Evolutionary conservation across 75 land plant genomes (phyloP).

Genomic region (Cunninghamia lanceolata): DNA sequence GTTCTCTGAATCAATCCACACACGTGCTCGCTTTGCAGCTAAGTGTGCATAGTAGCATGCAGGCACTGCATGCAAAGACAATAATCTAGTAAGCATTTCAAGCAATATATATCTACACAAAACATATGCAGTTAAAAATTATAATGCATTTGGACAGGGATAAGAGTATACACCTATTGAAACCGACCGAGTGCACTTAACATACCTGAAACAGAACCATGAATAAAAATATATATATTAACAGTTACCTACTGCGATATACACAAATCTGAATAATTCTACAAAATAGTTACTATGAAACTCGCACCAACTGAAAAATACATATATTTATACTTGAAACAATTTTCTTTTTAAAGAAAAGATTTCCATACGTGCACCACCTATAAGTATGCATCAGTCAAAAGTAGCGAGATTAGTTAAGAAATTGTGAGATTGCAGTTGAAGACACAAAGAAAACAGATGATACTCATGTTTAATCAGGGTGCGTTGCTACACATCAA

Average conservation of each 20-base stretch:
- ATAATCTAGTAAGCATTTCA: neutral
- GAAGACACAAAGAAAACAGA: neutral
- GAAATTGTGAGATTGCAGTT: neutral
- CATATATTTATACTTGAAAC: neutral
- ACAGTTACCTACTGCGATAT: neutral
- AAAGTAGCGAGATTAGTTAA: too few species aligned
- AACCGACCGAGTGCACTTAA: constrained; percentile 26
- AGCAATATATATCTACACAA: neutral
- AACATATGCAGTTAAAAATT: neutral
- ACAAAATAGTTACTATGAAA: neutral
- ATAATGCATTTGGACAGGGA: neutral
- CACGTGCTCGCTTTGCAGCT: constrained; percentile 22
- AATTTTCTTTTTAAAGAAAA: too few species aligned
- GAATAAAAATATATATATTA: neutral
- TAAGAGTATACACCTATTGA: constrained; percentile 17
- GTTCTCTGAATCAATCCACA: constrained; percentile 20
- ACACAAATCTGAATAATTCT: neutral
- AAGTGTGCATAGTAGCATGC: constrained; percentile 32
- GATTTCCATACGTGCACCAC: too few species aligned
- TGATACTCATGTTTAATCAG: neutral
- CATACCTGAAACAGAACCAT: constrained; percentile 18
- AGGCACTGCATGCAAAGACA: constrained; percentile 13
- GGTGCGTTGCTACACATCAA: neutral
- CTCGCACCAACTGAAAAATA: too few species aligned
- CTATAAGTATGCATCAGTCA: too few species aligned